A percentile compares a stretch with the other conserved stretches of the same genome.
phyloP scores from a whole-genome alignment of 1,284 basidiomycete species.

The Cystobasidium sp. region DNA sequence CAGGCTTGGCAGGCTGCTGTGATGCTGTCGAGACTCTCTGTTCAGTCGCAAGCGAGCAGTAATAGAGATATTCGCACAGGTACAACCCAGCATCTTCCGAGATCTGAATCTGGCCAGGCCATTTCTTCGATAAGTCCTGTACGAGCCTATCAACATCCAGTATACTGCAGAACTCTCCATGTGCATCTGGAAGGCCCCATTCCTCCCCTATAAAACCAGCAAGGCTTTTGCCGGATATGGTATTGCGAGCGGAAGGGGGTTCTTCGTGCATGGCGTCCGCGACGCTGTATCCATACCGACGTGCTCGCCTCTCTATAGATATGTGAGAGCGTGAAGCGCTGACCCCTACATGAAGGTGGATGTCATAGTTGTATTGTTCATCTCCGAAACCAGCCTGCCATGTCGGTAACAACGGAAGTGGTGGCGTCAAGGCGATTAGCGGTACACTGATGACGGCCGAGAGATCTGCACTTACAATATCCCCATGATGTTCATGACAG shows the following conservation, averaged over 20 bases:
- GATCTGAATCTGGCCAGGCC: too few species aligned
- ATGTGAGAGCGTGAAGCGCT: not conserved
- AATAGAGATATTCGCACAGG: constrained; percentile 41
- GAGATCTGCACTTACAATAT: not conserved
- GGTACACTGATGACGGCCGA: not conserved
- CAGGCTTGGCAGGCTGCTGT: constrained; percentile 3
- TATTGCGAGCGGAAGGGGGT: not conserved
- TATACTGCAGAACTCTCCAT: not conserved
- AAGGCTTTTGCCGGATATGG: not conserved
- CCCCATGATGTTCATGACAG: not conserved
- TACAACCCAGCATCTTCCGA: constrained; percentile 2
- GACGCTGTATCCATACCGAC: constrained; percentile 20
- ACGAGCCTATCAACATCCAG: not conserved
- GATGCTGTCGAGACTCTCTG: not conserved
- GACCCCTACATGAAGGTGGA: constrained; percentile 30
- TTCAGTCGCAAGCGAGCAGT: constrained; percentile 22
- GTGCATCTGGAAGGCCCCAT: not conserved
- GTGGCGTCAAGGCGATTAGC: too few species aligned
- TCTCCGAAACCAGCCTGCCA: not conserved
- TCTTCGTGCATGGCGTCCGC: not conserved
- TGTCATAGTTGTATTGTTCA: not conserved
- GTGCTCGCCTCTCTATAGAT: constrained; percentile 25
- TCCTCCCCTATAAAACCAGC: constrained; percentile 6
- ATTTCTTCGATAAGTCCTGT: not conserved
- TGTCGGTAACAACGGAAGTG: too few species aligned